A percentile compares a stretch with the other conserved stretches of the same genome.
phyloP scores from a whole-genome alignment of 2,329 filamentous ascomycete genomes.

The Cyanodermella asteris region DNA sequence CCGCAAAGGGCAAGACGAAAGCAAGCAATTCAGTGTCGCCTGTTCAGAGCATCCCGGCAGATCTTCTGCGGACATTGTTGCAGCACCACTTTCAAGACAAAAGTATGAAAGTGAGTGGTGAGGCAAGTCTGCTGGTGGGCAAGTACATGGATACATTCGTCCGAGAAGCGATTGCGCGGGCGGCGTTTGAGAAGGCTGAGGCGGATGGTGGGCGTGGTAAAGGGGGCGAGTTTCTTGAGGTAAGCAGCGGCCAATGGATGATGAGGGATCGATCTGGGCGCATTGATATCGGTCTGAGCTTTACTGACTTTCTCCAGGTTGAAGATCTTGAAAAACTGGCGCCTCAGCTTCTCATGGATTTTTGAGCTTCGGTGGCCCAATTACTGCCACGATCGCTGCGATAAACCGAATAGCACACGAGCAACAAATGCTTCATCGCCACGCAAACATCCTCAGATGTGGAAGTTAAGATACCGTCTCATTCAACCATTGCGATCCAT shows the following conservation, averaged over 20 bases:
- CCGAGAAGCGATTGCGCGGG: conserved; percentile 57
- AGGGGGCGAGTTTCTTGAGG: conserved; percentile 55
- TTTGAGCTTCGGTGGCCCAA: too few relatives aligned
- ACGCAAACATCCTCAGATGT: too few relatives aligned
- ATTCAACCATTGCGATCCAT: too few relatives aligned
- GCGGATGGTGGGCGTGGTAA: conserved; percentile 37
- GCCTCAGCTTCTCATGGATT: conserved; percentile 67
- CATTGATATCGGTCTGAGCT: too few relatives aligned
- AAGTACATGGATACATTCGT: conserved; percentile 88
- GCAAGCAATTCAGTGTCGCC: too few relatives aligned
- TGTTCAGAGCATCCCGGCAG: conserved; percentile 46
- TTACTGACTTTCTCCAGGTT: conserved; percentile 41
- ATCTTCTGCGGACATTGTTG: conserved; percentile 53
- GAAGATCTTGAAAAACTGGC: conserved; percentile 79
- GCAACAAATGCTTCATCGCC: too few relatives aligned
- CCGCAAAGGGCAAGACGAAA: too few relatives aligned
- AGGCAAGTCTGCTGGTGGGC: conserved; percentile 53
- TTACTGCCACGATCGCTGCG: too few relatives aligned
- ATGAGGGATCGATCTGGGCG: too few relatives aligned
- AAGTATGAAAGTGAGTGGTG: conserved; percentile 49
- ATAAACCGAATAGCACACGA: too few relatives aligned
- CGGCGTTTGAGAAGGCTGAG: conserved; percentile 7
- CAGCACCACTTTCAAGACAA: conserved; percentile 57
- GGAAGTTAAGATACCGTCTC: too few relatives aligned
- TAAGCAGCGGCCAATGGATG: too few relatives aligned